phyloP scores from a whole-genome alignment of 2,329 filamentous ascomycete genomes.

The Aspergillus fumigatus region DNA sequence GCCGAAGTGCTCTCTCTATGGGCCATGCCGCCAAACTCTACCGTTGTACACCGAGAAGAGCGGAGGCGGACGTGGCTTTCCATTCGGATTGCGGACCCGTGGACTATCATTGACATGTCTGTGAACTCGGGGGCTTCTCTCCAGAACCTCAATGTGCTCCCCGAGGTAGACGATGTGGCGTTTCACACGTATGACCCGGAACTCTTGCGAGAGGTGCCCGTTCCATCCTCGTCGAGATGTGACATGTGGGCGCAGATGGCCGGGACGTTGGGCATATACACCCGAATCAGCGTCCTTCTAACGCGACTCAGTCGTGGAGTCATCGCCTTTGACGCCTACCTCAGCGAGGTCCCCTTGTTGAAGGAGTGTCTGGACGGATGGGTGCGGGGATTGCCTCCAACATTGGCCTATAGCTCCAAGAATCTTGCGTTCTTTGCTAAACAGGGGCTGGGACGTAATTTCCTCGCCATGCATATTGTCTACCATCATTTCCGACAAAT shows the following conservation, averaged over 20 bases:
- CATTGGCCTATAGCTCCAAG: constrained; percentile 8
- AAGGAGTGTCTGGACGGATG: constrained; percentile 13
- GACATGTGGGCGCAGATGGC: constrained; percentile 22
- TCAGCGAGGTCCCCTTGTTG: constrained; percentile 6
- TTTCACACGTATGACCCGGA: constrained; percentile 11
- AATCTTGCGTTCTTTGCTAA: constrained; percentile 12
- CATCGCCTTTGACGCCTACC: constrained; percentile 15
- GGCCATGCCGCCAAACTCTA: background rate
- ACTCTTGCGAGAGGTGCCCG: background rate
- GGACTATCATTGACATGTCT: constrained; percentile 17
- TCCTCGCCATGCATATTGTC: constrained; percentile 20
- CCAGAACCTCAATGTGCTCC: background rate
- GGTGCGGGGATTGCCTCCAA: constrained; percentile 9
- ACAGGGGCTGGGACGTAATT: constrained; percentile 15
- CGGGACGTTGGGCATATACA: constrained; percentile 13
- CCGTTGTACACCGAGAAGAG: constrained; percentile 11
- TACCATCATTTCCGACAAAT: constrained; percentile 20
- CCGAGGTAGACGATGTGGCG: constrained; percentile 16
- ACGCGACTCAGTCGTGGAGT: constrained; percentile 11
- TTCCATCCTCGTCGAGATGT: constrained; percentile 3
- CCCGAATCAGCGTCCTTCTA: constrained; percentile 12
- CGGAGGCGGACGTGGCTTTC: constrained; percentile 18
- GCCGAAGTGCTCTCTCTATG: constrained; percentile 13
- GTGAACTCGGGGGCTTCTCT: constrained; percentile 11
- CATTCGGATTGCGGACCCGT: constrained; percentile 15